Conservation (phyloP, 1,284 basidiomycete species). For the Sanguinoderma infundibulare region DNA sequence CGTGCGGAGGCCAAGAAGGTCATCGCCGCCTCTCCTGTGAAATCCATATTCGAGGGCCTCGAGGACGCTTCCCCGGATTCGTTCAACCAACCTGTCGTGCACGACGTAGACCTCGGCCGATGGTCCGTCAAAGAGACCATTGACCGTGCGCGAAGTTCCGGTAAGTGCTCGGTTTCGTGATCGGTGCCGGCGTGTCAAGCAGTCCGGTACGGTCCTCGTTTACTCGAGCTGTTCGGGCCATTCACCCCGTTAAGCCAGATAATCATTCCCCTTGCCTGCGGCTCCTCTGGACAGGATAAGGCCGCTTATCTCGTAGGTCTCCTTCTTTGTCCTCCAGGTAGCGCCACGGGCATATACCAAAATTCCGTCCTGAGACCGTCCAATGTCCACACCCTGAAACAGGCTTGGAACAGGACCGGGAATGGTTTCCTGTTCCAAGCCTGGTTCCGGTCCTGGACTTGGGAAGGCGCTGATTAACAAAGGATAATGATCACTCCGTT, state of each 20-base stretch:
- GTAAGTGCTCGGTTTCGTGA: constrained; percentile 43
- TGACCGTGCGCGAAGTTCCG: constrained; percentile 75
- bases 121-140: constrained; percentile 76
- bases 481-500: no score
- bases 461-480: no score
- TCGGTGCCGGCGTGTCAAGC: constrained; percentile 24
- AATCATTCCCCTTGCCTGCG: neutral
- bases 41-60: constrained; percentile 39
- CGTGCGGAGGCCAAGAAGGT: constrained; percentile 75
- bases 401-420: no score
- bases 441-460: no score
- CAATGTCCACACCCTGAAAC: no score
- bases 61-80: constrained; percentile 51
- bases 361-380: no score
- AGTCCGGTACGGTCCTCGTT: neutral
- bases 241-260: neutral
- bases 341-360: no score
- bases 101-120: constrained; percentile 63
- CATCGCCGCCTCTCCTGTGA: constrained; percentile 31
- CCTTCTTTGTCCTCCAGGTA: neutral
- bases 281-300: neutral
- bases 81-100: constrained; percentile 43
- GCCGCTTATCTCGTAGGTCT: neutral
- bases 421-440: no score
- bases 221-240: neutral